Evolutionary conservation across 805 yeast species (phyloP).

Genomic region (Teunomyces funiuensis): DNA sequence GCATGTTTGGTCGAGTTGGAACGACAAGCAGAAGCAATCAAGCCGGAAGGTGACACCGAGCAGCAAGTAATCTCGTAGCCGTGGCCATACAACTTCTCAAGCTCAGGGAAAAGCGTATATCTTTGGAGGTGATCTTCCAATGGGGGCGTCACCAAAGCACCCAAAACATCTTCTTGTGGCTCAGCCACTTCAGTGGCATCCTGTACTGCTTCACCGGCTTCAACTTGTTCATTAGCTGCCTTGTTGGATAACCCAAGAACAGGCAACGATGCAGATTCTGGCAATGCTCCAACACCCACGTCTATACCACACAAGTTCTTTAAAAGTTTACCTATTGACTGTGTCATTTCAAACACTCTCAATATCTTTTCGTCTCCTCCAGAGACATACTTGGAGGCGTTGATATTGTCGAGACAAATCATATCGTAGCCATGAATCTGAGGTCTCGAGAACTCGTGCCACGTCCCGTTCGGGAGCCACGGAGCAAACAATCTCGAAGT

Average conservation of each 20-base stretch:
- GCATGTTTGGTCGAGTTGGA: slow-evolving; percentile 86
- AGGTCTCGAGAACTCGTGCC: slow-evolving; percentile 95
- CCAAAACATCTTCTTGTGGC: slow-evolving; percentile 45
- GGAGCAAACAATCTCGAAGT: slow-evolving; percentile 82
- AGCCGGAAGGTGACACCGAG: slow-evolving; percentile 64
- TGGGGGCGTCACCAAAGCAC: slow-evolving; percentile 60
- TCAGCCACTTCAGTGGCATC: slow-evolving; percentile 40
- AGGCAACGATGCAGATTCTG: slow-evolving; percentile 87
- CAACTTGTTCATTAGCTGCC: slow-evolving; percentile 57
- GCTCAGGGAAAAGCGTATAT: slow-evolving; percentile 91
- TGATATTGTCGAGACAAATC: slow-evolving; percentile 70
- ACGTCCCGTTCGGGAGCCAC: slow-evolving; percentile 49
- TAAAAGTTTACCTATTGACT: slow-evolving; percentile 66
- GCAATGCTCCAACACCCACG: slow-evolving; percentile 38
- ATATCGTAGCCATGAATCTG: slow-evolving; percentile 98
- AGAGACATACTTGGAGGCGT: slow-evolving; percentile 68
- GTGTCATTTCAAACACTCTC: slow-evolving; percentile 86
- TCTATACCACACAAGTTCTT: slow-evolving; percentile 50
- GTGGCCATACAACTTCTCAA: slow-evolving; percentile 94
- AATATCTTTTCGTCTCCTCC: slow-evolving; percentile 96
- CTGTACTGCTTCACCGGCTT: slow-evolving; percentile 39
- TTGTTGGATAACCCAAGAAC: slow-evolving; percentile 92
- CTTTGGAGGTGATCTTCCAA: slow-evolving; percentile 89
- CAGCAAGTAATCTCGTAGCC: slow-evolving; percentile 90
- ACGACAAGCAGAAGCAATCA: slow-evolving; percentile 87